Evolutionary conservation across 2,329 filamentous ascomycete genomes (phyloP).

Genomic region (Colletotrichum destructivum): DNA sequence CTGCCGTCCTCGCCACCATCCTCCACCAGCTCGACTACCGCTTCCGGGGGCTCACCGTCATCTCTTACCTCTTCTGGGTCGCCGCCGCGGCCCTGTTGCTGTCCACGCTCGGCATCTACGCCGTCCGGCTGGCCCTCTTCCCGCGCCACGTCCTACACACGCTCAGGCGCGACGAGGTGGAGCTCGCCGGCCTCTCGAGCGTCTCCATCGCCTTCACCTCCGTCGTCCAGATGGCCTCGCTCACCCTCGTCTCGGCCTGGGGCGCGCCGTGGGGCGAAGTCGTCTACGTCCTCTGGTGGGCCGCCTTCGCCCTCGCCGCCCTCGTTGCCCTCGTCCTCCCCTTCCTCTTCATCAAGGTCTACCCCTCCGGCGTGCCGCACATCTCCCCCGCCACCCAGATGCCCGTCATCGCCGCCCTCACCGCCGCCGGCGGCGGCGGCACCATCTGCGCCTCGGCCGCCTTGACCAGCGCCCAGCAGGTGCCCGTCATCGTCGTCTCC

Average conservation of each 20-base stretch:
- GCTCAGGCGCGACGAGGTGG: conserved; percentile 50
- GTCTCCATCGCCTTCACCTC: conserved; percentile 53
- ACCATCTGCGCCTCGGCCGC: conserved; percentile 50
- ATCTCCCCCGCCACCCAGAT: conserved; percentile 54
- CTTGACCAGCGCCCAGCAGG: conserved; percentile 49
- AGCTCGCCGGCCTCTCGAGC: conserved; percentile 56
- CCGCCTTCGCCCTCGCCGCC: conserved; percentile 51
- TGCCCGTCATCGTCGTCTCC: conserved; percentile 57
- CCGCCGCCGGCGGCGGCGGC: conserved; percentile 55
- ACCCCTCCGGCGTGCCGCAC: conserved; percentile 52
- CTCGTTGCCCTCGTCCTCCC: conserved; percentile 52
- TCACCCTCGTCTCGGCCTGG: conserved; percentile 43
- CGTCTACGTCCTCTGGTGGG: conserved; percentile 59
- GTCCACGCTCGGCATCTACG: conserved; percentile 49
- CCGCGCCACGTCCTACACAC: conserved; percentile 49
- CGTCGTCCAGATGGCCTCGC: conserved; percentile 46
- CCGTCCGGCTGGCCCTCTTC: conserved; percentile 51
- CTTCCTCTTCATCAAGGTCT: conserved; percentile 53
- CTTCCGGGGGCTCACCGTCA: conserved; percentile 53
- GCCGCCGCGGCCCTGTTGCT: conserved; percentile 53
- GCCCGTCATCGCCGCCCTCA: conserved; percentile 56
- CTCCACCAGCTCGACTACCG: conserved; percentile 57
- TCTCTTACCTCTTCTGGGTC: conserved; percentile 57
- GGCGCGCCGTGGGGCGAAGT: conserved; percentile 44
- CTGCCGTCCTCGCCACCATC: conserved; percentile 53